A percentile compares a stretch with the other conserved stretches of the same genome.
Evolutionary conservation across 2,329 filamentous ascomycete genomes (phyloP).

Genomic region (Sordariomycetes sp.): DNA sequence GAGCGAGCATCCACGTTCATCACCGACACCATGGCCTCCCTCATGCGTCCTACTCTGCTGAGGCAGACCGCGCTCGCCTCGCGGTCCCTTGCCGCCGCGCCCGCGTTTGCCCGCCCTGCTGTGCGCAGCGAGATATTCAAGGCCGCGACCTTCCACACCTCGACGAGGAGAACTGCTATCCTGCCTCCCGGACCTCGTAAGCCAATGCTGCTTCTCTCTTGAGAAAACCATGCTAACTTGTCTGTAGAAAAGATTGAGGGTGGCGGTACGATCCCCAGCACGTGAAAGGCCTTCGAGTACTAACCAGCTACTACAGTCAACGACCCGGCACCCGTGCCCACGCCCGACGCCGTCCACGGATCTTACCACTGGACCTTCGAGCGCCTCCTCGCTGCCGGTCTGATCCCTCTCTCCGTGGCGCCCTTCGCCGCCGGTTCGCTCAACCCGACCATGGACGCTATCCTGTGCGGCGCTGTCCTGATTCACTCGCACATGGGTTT

Average conservation of each 20-base stretch:
- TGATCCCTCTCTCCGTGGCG: constrained; percentile 79
- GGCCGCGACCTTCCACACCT: constrained; percentile 78
- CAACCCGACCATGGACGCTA: constrained; percentile 80
- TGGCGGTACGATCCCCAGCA: constrained; percentile 45
- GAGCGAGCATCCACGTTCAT: constrained; percentile 8
- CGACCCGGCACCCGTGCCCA: constrained; percentile 69
- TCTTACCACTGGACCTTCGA: constrained; percentile 99
- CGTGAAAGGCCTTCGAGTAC: not conserved
- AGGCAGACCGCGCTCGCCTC: constrained; percentile 39
- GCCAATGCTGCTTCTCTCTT: not conserved
- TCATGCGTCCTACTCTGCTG: constrained; percentile 44
- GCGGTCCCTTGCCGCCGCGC: constrained; percentile 24
- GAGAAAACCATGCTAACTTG: constrained; percentile 30
- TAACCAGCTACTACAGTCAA: constrained; percentile 51
- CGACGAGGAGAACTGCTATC: constrained; percentile 65
- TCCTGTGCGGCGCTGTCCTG: constrained; percentile 74
- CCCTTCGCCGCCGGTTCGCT: constrained; percentile 89
- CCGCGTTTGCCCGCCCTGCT: constrained; percentile 22
- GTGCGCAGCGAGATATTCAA: constrained; percentile 4
- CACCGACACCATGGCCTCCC: constrained; percentile 41
- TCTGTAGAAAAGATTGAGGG: constrained; percentile 62
- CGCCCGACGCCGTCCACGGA: constrained; percentile 68
- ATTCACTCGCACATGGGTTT: constrained; percentile 96
- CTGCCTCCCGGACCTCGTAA: constrained; percentile 79
- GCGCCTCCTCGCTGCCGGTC: constrained; percentile 68